Evolutionary conservation across 1,284 basidiomycete genomes (phyloP).

Genomic region (Takashimella tepidaria): DNA sequence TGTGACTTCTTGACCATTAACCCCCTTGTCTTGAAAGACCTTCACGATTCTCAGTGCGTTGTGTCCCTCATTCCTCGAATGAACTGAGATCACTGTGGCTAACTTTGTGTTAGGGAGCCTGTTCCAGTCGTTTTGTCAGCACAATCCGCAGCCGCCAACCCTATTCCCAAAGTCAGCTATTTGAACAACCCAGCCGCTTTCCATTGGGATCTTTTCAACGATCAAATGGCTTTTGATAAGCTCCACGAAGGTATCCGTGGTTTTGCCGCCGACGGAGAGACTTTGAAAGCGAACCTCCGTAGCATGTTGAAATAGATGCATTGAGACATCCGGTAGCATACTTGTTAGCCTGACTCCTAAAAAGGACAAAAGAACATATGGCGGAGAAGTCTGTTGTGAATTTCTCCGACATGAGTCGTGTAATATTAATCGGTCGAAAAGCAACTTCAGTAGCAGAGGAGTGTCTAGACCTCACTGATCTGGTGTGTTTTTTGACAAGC

Average conservation of each 20-base stretch:
- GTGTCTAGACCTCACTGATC: too few species aligned
- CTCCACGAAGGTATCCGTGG: slow-evolving; percentile 91
- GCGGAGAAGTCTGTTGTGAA: too few species aligned
- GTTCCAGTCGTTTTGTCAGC: slow-evolving; percentile 78
- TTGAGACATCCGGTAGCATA: too few species aligned
- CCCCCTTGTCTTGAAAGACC: slow-evolving; percentile 81
- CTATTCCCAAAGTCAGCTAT: slow-evolving; percentile 73
- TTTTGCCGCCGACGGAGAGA: slow-evolving; percentile 89
- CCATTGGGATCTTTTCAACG: slow-evolving; percentile 84
- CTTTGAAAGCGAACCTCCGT: slow-evolving; percentile 76
- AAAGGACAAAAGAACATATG: too few species aligned
- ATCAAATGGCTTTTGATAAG: slow-evolving; percentile 92
- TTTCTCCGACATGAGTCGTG: too few species aligned
- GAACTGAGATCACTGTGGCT: too few species aligned
- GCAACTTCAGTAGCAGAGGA: too few species aligned
- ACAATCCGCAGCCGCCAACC: slow-evolving; percentile 57
- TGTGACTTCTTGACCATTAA: slow-evolving; percentile 95
- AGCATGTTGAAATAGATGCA: slow-evolving; percentile 60
- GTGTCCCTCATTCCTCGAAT: too few species aligned
- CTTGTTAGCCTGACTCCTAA: too few species aligned
- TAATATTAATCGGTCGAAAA: too few species aligned
- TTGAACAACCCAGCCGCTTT: slow-evolving; percentile 92
- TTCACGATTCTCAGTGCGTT: slow-evolving; percentile 63
- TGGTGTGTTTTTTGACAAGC: too few species aligned
- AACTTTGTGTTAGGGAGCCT: slow-evolving; percentile 54